These are phyloP conservation scores for Candida wancherniae DNA, from an alignment of 805 yeast genomes.

Conservation along the genomic window DNA sequence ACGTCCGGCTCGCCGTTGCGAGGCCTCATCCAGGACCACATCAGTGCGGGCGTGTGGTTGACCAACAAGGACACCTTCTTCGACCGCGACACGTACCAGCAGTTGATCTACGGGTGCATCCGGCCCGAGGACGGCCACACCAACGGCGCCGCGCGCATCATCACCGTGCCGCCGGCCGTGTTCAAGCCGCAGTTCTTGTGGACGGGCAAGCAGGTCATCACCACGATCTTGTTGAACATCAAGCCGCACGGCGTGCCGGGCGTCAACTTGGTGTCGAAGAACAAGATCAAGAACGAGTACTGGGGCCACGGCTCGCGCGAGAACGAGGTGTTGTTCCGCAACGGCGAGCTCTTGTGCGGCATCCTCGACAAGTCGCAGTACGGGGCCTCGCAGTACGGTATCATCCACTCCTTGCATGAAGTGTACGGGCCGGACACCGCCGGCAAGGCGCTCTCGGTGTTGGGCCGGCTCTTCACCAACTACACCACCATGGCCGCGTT, in stretches of 20 bases:
- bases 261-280: slow-evolving; percentile 72
- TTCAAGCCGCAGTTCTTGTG: slow-evolving; percentile 84
- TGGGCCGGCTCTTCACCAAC: slow-evolving; percentile 92
- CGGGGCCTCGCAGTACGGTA: slow-evolving; percentile 96
- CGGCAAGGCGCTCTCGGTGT: slow-evolving; percentile 83
- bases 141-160: slow-evolving; percentile 52
- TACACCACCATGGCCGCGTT: slow-evolving; percentile 89
- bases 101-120: slow-evolving; percentile 85
- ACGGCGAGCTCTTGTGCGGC: slow-evolving; percentile 89
- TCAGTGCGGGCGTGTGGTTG: slow-evolving; percentile 98
- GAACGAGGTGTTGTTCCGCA: slow-evolving; percentile 76
- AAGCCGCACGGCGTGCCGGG: slow-evolving; percentile 90
- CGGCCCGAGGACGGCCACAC: slow-evolving; percentile 98
- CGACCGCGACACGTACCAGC: slow-evolving; percentile 89
- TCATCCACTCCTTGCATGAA: slow-evolving; percentile 94
- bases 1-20: slow-evolving; percentile 98
- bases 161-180: slow-evolving; percentile 86
- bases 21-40: slow-evolving; percentile 98
- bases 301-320: slow-evolving; percentile 88
- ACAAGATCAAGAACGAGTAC: slow-evolving; percentile 89
- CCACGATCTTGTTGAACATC: slow-evolving; percentile 85
- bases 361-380: slow-evolving; percentile 96
- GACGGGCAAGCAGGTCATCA: slow-evolving; percentile 97
- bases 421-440: slow-evolving; percentile 90
- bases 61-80: slow-evolving; percentile 90